These are phyloP conservation scores for Phytophthora tentaculata DNA, from an alignment of 352 stramenopile genomes.

Conservation along the genomic window DNA sequence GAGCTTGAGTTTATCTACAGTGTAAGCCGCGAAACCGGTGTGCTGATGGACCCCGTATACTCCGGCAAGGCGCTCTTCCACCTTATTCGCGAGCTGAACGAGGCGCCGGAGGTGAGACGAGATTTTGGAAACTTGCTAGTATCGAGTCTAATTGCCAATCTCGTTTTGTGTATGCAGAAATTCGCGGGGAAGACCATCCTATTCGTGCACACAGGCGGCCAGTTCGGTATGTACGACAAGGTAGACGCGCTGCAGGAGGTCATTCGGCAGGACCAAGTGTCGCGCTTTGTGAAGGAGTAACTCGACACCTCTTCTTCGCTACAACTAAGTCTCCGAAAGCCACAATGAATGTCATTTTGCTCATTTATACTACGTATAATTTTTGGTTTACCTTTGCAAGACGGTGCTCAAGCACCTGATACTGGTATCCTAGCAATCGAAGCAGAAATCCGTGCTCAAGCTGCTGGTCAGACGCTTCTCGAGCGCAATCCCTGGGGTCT, in stretches of 20 bases:
- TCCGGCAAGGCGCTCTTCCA: conserved; percentile 88
- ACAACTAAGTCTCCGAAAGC: neutral
- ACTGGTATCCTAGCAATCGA: neutral
- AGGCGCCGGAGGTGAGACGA: conserved; percentile 55
- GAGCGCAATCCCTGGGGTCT: conserved; percentile 14
- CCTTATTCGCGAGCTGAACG: conserved; percentile 80
- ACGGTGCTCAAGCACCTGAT: neutral
- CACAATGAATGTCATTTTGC: conserved; percentile 7
- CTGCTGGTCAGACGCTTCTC: neutral
- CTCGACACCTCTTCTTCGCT: neutral
- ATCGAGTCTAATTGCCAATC: conserved; percentile 9
- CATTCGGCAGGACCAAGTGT: conserved; percentile 53
- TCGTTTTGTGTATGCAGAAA: conserved; percentile 49
- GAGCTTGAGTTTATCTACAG: conserved; percentile 82
- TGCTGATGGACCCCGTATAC: conserved; percentile 89
- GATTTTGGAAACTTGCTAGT: neutral
- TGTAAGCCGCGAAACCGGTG: conserved; percentile 73
- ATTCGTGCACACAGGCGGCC: conserved; percentile 92
- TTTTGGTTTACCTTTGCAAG: neutral
- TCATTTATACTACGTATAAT: no score
- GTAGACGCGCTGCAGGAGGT: conserved; percentile 70
- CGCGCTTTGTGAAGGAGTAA: conserved; percentile 69
- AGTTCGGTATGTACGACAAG: conserved; percentile 94
- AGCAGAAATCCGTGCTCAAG: conserved; percentile 7
- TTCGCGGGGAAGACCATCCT: conserved; percentile 85